Evolutionary conservation across 2,329 filamentous ascomycete species (phyloP), one percentile per base, ranked within the genome.

Genomic region (Cryphonectria carpinicola): DNA sequence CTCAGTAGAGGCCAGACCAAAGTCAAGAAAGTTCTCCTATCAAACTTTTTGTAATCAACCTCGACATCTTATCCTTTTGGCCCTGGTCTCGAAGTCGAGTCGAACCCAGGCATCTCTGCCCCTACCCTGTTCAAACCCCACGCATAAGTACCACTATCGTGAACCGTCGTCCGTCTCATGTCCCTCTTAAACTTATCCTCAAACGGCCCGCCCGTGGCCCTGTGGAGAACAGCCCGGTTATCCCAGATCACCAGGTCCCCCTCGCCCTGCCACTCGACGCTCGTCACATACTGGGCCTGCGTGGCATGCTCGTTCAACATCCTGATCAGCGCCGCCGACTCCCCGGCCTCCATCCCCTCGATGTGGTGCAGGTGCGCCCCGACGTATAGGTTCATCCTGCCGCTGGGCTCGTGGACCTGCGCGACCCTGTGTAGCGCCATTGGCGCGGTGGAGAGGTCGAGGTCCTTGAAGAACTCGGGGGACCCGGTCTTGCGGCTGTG

Each of bases 221-320:
- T 78, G 77, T 90, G 87, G 81, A 89, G 82, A 22, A 86, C 84
- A 65, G 81, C 83, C 0, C 85, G 85, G 75, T 90, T 90, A 74
- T 90, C 88, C 88, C 88, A 90, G 25, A 87, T 81, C 22, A 89
- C 76, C 69, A 89, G 63, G 75, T 89, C 88, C 0, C 85, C 82
- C 0, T 78, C 74, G 10, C 82, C 75, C 39, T 83, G 73, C 87
- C 87, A 90, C 56, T 80, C 76, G 4, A 88, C 80, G 7, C 78
- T 80, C 10, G 84, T 70, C 0, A 81, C 76, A 73, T 86, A 86
- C 74, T 84, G 84, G 0, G 80, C 76, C 77, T 86, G 83, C 6
- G 82, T 83, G 0, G 81, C 83, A 75, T 88, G 85, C 3, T 75
- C 74, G 54, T 84, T 83, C n/a, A 88, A 77, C n/a, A 72, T 76